Evolutionary conservation across 140 eudicot species (phyloP).

Genomic region (Bidens hawaiensis): DNA sequence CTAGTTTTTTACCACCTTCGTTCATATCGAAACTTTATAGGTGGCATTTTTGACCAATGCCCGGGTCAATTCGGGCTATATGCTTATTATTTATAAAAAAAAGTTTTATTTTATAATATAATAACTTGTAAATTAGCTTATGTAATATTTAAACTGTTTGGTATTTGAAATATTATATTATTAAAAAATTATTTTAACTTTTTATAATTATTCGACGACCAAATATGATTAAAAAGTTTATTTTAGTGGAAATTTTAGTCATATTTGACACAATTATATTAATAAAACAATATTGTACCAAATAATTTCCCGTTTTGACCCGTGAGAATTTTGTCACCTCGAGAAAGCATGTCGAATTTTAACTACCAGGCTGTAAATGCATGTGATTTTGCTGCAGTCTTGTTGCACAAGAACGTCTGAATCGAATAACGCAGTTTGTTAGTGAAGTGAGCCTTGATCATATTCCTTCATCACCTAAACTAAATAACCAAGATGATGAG

Average conservation of each 20-base stretch:
- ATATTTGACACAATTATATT: no score
- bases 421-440: slow-evolving; percentile 79
- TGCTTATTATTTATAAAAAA: no score
- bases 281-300: no score
- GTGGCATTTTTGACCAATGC: neutral
- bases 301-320: no score
- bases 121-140: no score
- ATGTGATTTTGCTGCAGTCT: slow-evolving; percentile 55
- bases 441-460: slow-evolving; percentile 50
- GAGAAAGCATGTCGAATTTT: slow-evolving; percentile 4
- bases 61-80: neutral
- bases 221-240: no score
- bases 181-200: no score
- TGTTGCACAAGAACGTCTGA: slow-evolving; percentile 82
- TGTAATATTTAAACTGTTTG: no score
- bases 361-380: slow-evolving; percentile 9
- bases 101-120: no score
- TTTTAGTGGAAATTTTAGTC: no score
- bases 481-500: slow-evolving; percentile 33
- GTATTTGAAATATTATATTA: no score
- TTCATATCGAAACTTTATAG: neutral
- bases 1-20: slow-evolving; percentile 20
- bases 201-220: no score
- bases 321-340: slow-evolving; percentile 9
- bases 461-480: slow-evolving; percentile 32